Conservation (phyloP, 2,329 filamentous ascomycete species). For the Hortaea werneckii region DNA sequence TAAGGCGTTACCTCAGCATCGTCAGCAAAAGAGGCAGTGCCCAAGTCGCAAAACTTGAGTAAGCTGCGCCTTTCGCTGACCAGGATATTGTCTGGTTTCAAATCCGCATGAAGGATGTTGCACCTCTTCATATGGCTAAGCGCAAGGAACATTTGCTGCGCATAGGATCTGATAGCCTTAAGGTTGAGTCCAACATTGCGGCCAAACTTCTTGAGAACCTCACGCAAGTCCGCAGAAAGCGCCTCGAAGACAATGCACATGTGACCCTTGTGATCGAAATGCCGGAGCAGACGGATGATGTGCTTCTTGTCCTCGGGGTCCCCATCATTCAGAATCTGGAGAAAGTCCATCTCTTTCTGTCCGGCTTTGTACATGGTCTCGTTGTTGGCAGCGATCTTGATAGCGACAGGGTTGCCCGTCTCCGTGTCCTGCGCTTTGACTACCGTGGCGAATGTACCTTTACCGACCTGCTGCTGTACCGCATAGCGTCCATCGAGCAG, state of each 20-base stretch:
- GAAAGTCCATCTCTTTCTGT: slow-evolving; percentile 85
- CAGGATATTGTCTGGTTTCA: slow-evolving; percentile 96
- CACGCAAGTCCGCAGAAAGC: slow-evolving; percentile 79
- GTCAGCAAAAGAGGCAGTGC: slow-evolving; percentile 83
- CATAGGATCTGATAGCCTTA: slow-evolving; percentile 75
- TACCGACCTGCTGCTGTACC: slow-evolving; percentile 75
- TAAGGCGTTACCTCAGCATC: slow-evolving; percentile 92
- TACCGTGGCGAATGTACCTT: slow-evolving; percentile 96
- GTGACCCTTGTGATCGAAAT: slow-evolving; percentile 91
- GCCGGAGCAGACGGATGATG: slow-evolving; percentile 74
- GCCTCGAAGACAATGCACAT: slow-evolving; percentile 97
- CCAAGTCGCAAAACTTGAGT: slow-evolving; percentile 91
- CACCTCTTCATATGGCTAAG: slow-evolving; percentile 81
- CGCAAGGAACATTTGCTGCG: slow-evolving; percentile 87
- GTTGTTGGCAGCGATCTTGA: slow-evolving; percentile 97
- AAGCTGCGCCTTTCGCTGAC: slow-evolving; percentile 73
- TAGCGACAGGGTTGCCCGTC: slow-evolving; percentile 63
- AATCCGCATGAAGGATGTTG: slow-evolving; percentile 87
- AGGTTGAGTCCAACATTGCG: slow-evolving; percentile 89
- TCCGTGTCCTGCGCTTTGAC: slow-evolving; percentile 73
- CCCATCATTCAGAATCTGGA: slow-evolving; percentile 74
- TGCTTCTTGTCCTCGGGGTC: slow-evolving; percentile 88
- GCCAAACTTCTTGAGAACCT: slow-evolving; percentile 91
- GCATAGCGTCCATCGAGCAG: slow-evolving; percentile 82
- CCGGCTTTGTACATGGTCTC: slow-evolving; percentile 66